Conservation (phyloP, 345 rosid genomes). For the Iberis pinnata region DNA sequence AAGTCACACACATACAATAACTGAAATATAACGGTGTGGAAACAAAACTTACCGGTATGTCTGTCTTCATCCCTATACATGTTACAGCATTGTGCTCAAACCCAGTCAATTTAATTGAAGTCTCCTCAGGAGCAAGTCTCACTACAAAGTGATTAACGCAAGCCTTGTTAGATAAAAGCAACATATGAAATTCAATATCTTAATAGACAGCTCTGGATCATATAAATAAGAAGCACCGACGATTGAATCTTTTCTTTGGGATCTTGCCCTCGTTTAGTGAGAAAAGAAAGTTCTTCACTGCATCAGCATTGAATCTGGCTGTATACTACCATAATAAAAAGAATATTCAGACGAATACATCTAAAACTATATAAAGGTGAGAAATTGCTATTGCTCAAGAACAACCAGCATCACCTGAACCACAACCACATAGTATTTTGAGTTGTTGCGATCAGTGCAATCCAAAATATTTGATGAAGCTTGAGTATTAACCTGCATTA, state of each 20-base stretch:
- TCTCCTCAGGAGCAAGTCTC: slow-evolving; percentile 94
- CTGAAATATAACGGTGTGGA: neutral
- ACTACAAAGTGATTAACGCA: slow-evolving; percentile 40
- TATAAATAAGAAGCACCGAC: slow-evolving; percentile 52
- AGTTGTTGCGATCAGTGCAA: slow-evolving; percentile 69
- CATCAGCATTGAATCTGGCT: slow-evolving; percentile 77
- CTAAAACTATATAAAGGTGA: no score
- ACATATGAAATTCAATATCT: neutral
- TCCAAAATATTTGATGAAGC: slow-evolving; percentile 56
- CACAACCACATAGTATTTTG: slow-evolving; percentile 72
- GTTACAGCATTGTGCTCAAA: slow-evolving; percentile 84
- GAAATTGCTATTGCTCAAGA: slow-evolving; percentile 2
- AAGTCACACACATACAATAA: neutral
- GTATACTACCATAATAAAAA: slow-evolving; percentile 45
- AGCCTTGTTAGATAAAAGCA: slow-evolving; percentile 2
- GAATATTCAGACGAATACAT: slow-evolving; percentile 3
- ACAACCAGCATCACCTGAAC: slow-evolving; percentile 56
- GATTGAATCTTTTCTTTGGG: slow-evolving; percentile 73
- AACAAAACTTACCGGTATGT: slow-evolving; percentile 55
- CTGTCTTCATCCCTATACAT: slow-evolving; percentile 74
- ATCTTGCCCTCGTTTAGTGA: slow-evolving; percentile 61
- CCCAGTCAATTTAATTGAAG: slow-evolving; percentile 55
- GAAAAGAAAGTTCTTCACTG: slow-evolving; percentile 62
- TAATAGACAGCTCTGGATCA: slow-evolving; percentile 1
- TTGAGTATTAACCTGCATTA: slow-evolving; percentile 65